These are phyloP conservation scores for Prunus armeniaca DNA, from an alignment of 306 rosid species.

Conservation along the genomic window DNA sequence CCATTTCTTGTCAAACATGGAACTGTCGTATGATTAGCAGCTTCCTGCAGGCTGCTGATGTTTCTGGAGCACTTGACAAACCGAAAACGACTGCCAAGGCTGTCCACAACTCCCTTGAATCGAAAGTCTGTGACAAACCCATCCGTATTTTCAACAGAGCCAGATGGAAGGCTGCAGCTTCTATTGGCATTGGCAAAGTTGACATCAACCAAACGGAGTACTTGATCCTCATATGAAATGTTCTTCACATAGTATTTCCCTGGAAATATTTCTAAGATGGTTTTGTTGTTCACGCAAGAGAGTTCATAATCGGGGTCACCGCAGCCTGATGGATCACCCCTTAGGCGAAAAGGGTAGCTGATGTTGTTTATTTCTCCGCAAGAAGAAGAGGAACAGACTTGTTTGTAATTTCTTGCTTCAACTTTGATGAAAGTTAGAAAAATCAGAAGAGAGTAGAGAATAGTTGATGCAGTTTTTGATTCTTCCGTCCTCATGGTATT, in stretches of 20 bases:
- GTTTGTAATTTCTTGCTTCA: not conserved
- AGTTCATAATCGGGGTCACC: slow-evolving; percentile 18
- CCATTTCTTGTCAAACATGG: slow-evolving; percentile 16
- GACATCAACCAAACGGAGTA: slow-evolving; percentile 15
- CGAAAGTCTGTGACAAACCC: not conserved
- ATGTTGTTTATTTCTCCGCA: slow-evolving; percentile 13
- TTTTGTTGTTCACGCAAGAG: slow-evolving; percentile 16
- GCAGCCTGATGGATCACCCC: slow-evolving; percentile 17
- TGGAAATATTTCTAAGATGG: not conserved
- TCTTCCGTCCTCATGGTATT: not conserved
- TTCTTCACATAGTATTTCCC: slow-evolving; percentile 16
- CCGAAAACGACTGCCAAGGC: not conserved
- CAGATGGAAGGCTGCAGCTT: slow-evolving; percentile 26
- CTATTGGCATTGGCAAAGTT: slow-evolving; percentile 24
- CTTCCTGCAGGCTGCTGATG: not conserved
- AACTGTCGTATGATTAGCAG: not conserved
- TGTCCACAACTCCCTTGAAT: not conserved
- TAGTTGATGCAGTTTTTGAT: not conserved
- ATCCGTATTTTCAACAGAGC: not conserved
- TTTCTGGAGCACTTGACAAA: slow-evolving; percentile 28
- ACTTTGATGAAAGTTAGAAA: not conserved
- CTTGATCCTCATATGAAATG: slow-evolving; percentile 6
- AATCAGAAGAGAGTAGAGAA: not conserved
- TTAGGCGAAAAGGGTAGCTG: slow-evolving; percentile 18
- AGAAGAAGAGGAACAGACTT: slow-evolving; percentile 1